Evolutionary conservation across 345 rosid genomes (phyloP).

Genomic region (Angophora floribunda): DNA sequence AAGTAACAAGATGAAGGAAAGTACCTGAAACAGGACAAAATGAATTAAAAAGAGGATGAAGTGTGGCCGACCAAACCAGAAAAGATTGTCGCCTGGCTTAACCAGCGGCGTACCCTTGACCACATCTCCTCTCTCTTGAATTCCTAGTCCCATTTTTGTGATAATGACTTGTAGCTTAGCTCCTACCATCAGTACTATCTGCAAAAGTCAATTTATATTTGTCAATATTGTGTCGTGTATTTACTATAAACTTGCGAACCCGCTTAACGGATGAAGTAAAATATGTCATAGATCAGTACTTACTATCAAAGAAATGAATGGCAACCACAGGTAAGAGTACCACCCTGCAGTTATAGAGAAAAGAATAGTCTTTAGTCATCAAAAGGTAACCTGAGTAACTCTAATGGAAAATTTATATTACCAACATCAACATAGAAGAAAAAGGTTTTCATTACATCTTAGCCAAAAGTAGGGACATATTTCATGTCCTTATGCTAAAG

Average conservation of each 20-base stretch:
- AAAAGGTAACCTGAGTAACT: background rate
- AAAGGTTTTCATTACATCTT: background rate
- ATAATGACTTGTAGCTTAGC: constrained; percentile 81
- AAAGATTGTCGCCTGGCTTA: constrained; percentile 81
- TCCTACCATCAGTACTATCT: constrained; percentile 66
- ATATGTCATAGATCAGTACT: constrained; percentile 11
- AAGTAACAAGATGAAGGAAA: background rate
- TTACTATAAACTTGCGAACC: background rate
- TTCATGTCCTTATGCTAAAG: background rate
- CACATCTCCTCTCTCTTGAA: constrained; percentile 81
- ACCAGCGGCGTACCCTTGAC: constrained; percentile 91
- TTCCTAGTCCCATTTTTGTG: constrained; percentile 67
- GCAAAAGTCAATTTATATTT: background rate
- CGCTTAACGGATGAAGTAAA: background rate
- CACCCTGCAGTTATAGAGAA: constrained; percentile 33
- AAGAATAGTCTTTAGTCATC: background rate
- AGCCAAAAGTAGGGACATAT: background rate
- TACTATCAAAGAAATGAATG: constrained; percentile 76
- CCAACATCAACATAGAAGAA: background rate
- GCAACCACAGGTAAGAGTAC: constrained; percentile 68
- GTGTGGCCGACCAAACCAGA: constrained; percentile 92
- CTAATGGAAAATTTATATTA: background rate
- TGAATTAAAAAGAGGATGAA: constrained; percentile 82
- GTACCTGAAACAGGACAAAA: constrained; percentile 85
- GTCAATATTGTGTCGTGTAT: background rate